phyloP scores from a whole-genome alignment of 257 asterid species.

The Solanum sejunctum region DNA sequence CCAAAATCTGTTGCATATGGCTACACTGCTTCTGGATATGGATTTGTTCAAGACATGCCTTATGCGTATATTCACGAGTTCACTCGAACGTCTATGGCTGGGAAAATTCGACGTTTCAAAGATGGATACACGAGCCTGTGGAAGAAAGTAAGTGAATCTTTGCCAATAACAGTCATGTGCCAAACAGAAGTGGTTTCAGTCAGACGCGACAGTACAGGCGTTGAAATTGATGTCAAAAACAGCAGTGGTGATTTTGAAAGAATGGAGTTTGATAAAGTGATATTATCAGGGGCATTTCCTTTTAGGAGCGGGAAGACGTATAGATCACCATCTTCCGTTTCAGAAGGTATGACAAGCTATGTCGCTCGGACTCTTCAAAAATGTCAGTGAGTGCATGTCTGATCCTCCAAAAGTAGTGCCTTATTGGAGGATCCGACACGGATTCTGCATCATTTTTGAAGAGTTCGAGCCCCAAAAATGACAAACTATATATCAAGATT shows the following conservation, averaged over 20 bases:
- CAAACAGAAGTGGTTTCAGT: slow-evolving; percentile 46
- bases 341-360: slow-evolving; percentile 18
- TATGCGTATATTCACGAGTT: slow-evolving; percentile 75
- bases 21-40: slow-evolving; percentile 82
- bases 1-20: slow-evolving; percentile 81
- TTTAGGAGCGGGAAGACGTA: slow-evolving; percentile 43
- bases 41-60: slow-evolving; percentile 74
- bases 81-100: slow-evolving; percentile 77
- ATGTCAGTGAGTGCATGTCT: background rate
- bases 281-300: slow-evolving; percentile 67
- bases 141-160: slow-evolving; percentile 40
- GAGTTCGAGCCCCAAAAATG: background rate
- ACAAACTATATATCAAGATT: background rate
- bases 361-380: background rate
- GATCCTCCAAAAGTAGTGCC: background rate
- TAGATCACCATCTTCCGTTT: slow-evolving; percentile 26
- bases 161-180: slow-evolving; percentile 49
- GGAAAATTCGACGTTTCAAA: slow-evolving; percentile 67
- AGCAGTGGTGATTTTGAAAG: slow-evolving; percentile 15
- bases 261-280: slow-evolving; percentile 50
- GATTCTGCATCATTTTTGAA: background rate
- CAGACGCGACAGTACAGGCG: slow-evolving; percentile 25
- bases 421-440: background rate
- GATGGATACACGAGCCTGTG: slow-evolving; percentile 73
- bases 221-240: slow-evolving; percentile 21